These are phyloP conservation scores for Verticillium alfalfae DNA, from an alignment of 2,329 filamentous ascomycete species.

Conservation along the genomic window DNA sequence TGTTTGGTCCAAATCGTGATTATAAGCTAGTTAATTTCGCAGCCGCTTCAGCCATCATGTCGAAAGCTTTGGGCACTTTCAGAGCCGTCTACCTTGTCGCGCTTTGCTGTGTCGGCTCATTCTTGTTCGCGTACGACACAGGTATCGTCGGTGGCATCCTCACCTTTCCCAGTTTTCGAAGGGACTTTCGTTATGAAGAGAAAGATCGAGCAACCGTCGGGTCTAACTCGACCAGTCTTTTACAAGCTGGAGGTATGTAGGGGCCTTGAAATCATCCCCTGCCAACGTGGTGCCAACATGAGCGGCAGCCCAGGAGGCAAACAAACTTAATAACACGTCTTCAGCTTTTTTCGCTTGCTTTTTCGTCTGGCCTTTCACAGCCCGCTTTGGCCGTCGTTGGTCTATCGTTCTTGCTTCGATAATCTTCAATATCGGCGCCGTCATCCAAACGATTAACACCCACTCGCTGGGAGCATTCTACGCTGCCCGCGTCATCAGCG, in stretches of 20 bases:
- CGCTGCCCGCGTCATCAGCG: constrained; percentile 27
- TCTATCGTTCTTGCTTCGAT: constrained; percentile 30
- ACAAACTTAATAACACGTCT: neutral
- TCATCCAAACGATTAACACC: constrained; percentile 31
- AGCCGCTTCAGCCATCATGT: neutral
- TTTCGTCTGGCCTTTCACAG: constrained; percentile 36
- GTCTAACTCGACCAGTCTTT: constrained; percentile 32
- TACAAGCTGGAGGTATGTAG: constrained; percentile 31
- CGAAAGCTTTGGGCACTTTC: constrained; percentile 23
- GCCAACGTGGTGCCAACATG: too few species aligned
- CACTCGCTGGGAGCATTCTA: constrained; percentile 30
- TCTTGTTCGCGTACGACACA: constrained; percentile 35
- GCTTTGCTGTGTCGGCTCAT: constrained; percentile 30
- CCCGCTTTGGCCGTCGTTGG: constrained; percentile 30
- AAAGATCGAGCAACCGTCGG: constrained; percentile 23
- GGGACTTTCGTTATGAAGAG: constrained; percentile 27
- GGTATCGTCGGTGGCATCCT: constrained; percentile 35
- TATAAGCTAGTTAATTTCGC: neutral
- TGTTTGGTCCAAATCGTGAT: neutral
- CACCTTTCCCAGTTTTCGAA: constrained; percentile 28
- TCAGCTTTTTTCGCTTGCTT: constrained; percentile 36
- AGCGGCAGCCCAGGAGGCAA: too few species aligned
- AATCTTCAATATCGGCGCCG: constrained; percentile 38
- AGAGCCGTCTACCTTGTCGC: constrained; percentile 29
- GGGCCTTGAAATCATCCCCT: too few species aligned